Evolutionary conservation across 176 grass and related monocot species (phyloP).

Genomic region (bread wheat (Triticum aestivum)): IWGSC_CS_RefSeq_v2.1 NC_057797.1:19663738-19664237

Average conservation of each 20-base stretch:
- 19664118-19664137: not conserved
- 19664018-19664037: slow-evolving; percentile 80
- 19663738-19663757: not conserved
- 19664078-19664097: not conserved
- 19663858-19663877: not conserved
- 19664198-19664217: slow-evolving; percentile 86
- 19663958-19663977: slow-evolving; percentile 84
- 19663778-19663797: not conserved
- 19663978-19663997: slow-evolving; percentile 93
- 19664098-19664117: slow-evolving; percentile 9
- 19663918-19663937: slow-evolving; percentile 95
- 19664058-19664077: not conserved
- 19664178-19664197: slow-evolving; percentile 87
- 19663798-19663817: not conserved
- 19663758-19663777: not conserved
- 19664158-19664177: slow-evolving; percentile 78
- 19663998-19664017: slow-evolving; percentile 98
- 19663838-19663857: not conserved
- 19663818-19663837: not conserved
- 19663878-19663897: slow-evolving; percentile 4
- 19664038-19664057: not conserved
- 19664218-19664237: slow-evolving; percentile 87
- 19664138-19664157: slow-evolving; percentile 71
- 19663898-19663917: slow-evolving; percentile 45
- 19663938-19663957: slow-evolving; percentile 86